Evolutionary conservation across 768 basidiomycete genomes (phyloP).

Genomic region (Lactarius tabidus): DNA sequence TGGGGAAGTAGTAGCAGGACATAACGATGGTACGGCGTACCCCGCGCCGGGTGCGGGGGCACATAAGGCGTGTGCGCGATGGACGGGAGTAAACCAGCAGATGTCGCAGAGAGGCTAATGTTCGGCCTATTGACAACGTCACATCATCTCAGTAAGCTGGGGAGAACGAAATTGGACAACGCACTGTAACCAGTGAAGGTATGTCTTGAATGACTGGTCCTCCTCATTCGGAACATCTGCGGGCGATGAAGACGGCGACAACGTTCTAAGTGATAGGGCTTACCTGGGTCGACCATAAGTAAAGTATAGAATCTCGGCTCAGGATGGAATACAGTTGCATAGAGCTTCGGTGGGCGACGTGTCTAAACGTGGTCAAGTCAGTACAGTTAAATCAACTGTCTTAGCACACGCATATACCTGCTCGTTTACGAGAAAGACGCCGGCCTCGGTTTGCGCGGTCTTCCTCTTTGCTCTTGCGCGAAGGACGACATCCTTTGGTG

Average conservation of each 20-base stretch:
- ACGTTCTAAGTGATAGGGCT: slow-evolving; percentile 20
- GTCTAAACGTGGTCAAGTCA: slow-evolving; percentile 45
- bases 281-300: slow-evolving; percentile 84
- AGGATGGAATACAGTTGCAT: slow-evolving; percentile 74
- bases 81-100: slow-evolving; percentile 39
- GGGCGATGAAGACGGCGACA: background rate
- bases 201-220: slow-evolving; percentile 60
- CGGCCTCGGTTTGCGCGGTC: slow-evolving; percentile 59
- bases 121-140: slow-evolving; percentile 56
- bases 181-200: slow-evolving; percentile 84
- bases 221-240: slow-evolving; percentile 79
- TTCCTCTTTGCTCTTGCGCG: slow-evolving; percentile 29
- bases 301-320: slow-evolving; percentile 83
- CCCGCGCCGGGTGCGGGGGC: slow-evolving; percentile 88
- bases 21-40: slow-evolving; percentile 90
- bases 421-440: slow-evolving; percentile 58
- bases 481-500: slow-evolving; percentile 30
- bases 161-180: slow-evolving; percentile 3
- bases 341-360: slow-evolving; percentile 55
- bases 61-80: slow-evolving; percentile 68
- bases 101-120: slow-evolving; percentile 65
- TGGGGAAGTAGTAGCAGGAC: slow-evolving; percentile 73
- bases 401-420: slow-evolving; percentile 46
- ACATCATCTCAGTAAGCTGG: slow-evolving; percentile 15
- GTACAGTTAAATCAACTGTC: background rate